phyloP scores from a whole-genome alignment of 1,139 yeast genomes.

The Diutina rugosa region DNA sequence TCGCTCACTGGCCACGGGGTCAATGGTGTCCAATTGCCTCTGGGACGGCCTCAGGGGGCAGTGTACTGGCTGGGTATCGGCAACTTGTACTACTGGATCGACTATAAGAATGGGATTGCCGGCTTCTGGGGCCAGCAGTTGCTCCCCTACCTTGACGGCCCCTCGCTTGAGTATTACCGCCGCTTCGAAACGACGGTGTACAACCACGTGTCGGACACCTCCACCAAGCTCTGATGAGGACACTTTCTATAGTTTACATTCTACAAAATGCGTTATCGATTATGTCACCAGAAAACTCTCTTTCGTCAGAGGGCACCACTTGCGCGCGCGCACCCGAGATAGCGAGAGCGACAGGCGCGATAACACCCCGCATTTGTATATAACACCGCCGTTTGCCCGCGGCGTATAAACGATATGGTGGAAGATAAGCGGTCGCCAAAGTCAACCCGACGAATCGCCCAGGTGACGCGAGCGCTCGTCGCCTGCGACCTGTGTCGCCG shows the following conservation, averaged over 20 bases:
- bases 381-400: neutral
- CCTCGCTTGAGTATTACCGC: neutral
- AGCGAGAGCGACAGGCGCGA: too few species aligned
- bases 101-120: slow-evolving; percentile 16
- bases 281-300: too few species aligned
- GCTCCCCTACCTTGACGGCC: neutral
- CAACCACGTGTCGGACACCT: neutral
- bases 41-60: slow-evolving; percentile 29
- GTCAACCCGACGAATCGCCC: neutral
- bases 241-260: too few species aligned
- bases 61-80: slow-evolving; percentile 35
- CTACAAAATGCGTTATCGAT: too few species aligned
- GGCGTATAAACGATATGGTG: neutral
- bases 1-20: neutral
- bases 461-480: neutral
- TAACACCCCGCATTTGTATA: too few species aligned
- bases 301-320: too few species aligned
- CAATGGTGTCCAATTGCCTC: slow-evolving; percentile 12
- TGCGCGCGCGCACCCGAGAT: too few species aligned
- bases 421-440: neutral
- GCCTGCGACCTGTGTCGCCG: neutral
- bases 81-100: slow-evolving; percentile 34
- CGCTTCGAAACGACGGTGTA: neutral
- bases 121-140: neutral
- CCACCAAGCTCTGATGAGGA: neutral